Evolutionary conservation across 208 protist genomes (phyloP).

Genomic region (Angomonas ambiguus): DNA sequence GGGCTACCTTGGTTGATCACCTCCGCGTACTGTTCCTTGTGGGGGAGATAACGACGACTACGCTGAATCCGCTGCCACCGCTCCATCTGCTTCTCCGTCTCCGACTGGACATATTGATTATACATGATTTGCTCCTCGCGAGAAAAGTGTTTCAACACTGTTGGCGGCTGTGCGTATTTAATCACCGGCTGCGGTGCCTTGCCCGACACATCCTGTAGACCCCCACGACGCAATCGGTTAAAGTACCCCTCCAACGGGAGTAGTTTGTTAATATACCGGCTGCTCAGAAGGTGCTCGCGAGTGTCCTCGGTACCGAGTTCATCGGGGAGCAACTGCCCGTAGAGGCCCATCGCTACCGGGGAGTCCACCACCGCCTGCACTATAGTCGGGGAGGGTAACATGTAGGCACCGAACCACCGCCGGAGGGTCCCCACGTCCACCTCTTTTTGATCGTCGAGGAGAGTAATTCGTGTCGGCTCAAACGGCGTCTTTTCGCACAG

Average conservation of each 20-base stretch:
- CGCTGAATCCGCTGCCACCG: conserved; percentile 44
- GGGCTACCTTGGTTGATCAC: conserved; percentile 39
- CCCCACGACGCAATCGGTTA: conserved; percentile 58
- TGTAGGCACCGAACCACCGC: conserved; percentile 82
- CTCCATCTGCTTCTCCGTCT: conserved; percentile 52
- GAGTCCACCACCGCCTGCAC: conserved; percentile 48
- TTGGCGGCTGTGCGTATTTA: conserved; percentile 54
- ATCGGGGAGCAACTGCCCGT: conserved; percentile 56
- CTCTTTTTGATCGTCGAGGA: conserved; percentile 64
- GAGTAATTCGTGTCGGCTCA: conserved; percentile 29
- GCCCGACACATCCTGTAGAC: conserved; percentile 41
- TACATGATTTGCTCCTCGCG: conserved; percentile 80
- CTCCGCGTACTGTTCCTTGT: conserved; percentile 69
- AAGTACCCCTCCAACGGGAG: conserved; percentile 64
- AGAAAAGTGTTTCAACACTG: conserved; percentile 67
- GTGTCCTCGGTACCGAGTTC: conserved; percentile 58
- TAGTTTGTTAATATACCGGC: conserved; percentile 75
- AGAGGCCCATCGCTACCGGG: conserved; percentile 33
- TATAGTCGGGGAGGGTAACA: conserved; percentile 81
- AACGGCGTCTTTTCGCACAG: conserved; percentile 87
- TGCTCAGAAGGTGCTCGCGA: conserved; percentile 81
- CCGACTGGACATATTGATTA: conserved; percentile 62
- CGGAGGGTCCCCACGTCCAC: conserved; percentile 71
- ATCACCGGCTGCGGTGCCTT: conserved; percentile 73
- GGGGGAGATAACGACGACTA: conserved; percentile 57